phyloP scores from a whole-genome alignment of 805 yeast genomes.

The Nakazawaea pomicola region DNA sequence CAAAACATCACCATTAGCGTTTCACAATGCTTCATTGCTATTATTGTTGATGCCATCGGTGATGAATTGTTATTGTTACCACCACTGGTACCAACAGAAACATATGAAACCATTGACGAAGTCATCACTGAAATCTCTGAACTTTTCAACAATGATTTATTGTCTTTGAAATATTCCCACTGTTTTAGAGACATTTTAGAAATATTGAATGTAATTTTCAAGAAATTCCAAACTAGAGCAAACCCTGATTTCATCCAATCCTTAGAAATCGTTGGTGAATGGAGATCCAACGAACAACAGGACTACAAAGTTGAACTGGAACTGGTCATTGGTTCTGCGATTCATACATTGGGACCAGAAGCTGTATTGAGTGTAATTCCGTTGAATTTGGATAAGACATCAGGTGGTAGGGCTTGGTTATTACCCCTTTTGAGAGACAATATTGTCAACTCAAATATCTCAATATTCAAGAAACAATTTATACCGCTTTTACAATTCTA shows the following conservation, averaged over 20 bases:
- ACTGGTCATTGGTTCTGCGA: slow-evolving; percentile 71
- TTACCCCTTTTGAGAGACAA: slow-evolving; percentile 87
- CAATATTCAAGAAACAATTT: slow-evolving; percentile 56
- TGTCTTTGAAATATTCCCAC: slow-evolving; percentile 69
- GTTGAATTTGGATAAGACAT: slow-evolving; percentile 61
- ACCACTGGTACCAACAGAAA: slow-evolving; percentile 39
- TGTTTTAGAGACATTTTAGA: slow-evolving; percentile 74
- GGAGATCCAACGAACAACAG: slow-evolving; percentile 74
- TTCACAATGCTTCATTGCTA: slow-evolving; percentile 80
- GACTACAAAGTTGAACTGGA: slow-evolving; percentile 74
- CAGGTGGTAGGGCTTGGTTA: slow-evolving; percentile 89
- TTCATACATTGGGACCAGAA: slow-evolving; percentile 83
- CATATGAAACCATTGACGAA: slow-evolving; percentile 53
- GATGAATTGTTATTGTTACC: slow-evolving; percentile 55
- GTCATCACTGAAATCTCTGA: slow-evolving; percentile 47
- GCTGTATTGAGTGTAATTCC: slow-evolving; percentile 72
- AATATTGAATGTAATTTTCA: slow-evolving; percentile 56
- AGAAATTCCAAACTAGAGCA: slow-evolving; percentile 47
- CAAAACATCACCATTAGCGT: slow-evolving; percentile 67
- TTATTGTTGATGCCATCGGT: slow-evolving; percentile 62
- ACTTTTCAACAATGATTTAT: slow-evolving; percentile 45
- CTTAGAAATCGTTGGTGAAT: slow-evolving; percentile 63
- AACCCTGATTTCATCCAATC: slow-evolving; percentile 60
- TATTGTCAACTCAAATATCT: slow-evolving; percentile 64
- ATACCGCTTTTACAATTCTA: slow-evolving; percentile 62